Evolutionary conservation across 2,329 filamentous ascomycete genomes (phyloP).

Genomic region (Fonsecaea monophora): DNA sequence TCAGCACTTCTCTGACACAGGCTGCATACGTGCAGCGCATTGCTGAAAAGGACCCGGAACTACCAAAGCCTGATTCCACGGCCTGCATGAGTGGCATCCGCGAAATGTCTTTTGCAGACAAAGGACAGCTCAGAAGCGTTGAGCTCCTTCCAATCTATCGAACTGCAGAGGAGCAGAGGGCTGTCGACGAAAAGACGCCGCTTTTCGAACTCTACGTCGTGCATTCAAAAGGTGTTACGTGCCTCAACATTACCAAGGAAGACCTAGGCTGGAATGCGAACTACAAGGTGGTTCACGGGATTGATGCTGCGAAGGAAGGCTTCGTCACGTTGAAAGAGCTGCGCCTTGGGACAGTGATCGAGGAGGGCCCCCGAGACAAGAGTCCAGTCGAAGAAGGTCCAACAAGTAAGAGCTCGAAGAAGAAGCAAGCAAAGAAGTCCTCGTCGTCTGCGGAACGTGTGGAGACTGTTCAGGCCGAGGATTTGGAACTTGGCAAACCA

Average conservation of each 20-base stretch:
- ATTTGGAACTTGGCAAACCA: constrained; percentile 40
- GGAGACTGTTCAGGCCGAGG: constrained; percentile 41
- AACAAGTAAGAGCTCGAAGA: constrained; percentile 48
- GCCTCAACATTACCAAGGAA: constrained; percentile 80
- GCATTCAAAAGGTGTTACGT: constrained; percentile 97
- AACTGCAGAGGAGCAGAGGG: constrained; percentile 58
- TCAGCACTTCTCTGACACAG: constrained; percentile 76
- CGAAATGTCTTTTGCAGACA: constrained; percentile 89
- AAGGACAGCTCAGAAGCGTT: constrained; percentile 85
- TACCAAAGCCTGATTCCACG: constrained; percentile 89
- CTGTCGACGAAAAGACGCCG: constrained; percentile 68
- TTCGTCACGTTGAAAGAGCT: constrained; percentile 78
- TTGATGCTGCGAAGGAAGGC: constrained; percentile 75
- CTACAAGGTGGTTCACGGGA: constrained; percentile 80
- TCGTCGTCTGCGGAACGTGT: constrained; percentile 36
- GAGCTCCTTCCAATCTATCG: constrained; percentile 78
- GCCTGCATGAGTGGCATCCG: constrained; percentile 96
- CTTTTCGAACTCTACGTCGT: constrained; percentile 96
- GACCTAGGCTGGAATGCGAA: constrained; percentile 92
- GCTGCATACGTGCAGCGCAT: constrained; percentile 84
- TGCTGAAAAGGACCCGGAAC: constrained; percentile 71
- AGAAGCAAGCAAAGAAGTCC: constrained; percentile 52
- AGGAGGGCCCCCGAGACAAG: constrained; percentile 53
- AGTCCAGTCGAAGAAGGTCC: constrained; percentile 47
- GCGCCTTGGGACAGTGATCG: constrained; percentile 48